Evolutionary conservation across 106 monocot genomes (phyloP).

Genomic region (Dendrobium huoshanense): DNA sequence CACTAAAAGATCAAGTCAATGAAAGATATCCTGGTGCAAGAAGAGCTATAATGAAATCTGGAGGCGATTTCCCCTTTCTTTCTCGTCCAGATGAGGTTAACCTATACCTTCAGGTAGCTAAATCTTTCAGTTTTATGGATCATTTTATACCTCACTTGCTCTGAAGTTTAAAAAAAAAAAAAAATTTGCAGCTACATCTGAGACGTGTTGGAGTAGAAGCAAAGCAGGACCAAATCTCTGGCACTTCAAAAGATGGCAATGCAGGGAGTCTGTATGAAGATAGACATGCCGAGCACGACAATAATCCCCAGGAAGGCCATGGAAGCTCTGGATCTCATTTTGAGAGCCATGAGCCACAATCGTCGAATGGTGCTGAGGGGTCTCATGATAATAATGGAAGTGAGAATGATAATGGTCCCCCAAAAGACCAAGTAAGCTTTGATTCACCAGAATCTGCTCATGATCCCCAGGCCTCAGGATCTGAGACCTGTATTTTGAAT

Average conservation of each 20-base stretch:
- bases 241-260: conserved; percentile 24
- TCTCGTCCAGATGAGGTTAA: conserved; percentile 97
- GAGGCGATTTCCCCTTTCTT: conserved; percentile 96
- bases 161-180: neutral
- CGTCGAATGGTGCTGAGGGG: conserved; percentile 22
- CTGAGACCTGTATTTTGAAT: conserved; percentile 12
- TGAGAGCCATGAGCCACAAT: conserved; percentile 5
- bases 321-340: conserved; percentile 15
- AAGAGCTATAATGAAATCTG: conserved; percentile 68
- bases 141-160: neutral
- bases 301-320: conserved; percentile 10
- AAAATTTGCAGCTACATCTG: conserved; percentile 62
- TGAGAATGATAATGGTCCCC: conserved; percentile 20
- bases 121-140: neutral
- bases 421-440: conserved; percentile 18
- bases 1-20: conserved; percentile 69
- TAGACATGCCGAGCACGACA: conserved; percentile 13
- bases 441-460: conserved; percentile 5
- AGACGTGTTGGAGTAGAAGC: conserved; percentile 86
- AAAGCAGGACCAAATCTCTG: conserved; percentile 26
- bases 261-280: conserved; percentile 33
- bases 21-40: conserved; percentile 87
- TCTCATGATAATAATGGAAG: conserved; percentile 21
- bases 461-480: neutral
- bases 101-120: conserved; percentile 82